These are phyloP conservation scores for Ascoidea asiatica DNA, from an alignment of 805 yeast species.

Conservation along the genomic window DNA sequence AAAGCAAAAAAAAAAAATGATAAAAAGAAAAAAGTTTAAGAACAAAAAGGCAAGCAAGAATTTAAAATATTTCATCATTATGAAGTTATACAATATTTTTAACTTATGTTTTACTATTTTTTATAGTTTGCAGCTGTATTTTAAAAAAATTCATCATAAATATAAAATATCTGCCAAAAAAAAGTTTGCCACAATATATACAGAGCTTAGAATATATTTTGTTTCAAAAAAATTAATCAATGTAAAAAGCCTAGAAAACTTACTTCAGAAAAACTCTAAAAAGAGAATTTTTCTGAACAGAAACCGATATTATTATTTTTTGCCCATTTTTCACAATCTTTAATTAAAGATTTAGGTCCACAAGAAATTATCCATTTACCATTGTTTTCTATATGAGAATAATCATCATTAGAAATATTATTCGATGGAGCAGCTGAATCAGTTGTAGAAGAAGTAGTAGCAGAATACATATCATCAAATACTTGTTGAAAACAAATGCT, in stretches of 20 bases:
- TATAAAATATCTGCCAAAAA: too few species aligned
- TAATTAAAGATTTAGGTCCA: slow-evolving; percentile 36
- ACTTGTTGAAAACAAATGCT: slow-evolving; percentile 16
- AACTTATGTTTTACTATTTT: background rate
- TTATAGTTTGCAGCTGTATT: too few species aligned
- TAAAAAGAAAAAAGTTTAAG: background rate
- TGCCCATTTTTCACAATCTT: slow-evolving; percentile 26
- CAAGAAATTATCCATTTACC: slow-evolving; percentile 42
- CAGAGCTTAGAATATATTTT: too few species aligned
- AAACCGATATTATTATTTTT: slow-evolving; percentile 21
- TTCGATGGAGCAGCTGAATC: too few species aligned
- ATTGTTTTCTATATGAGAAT: slow-evolving; percentile 15
- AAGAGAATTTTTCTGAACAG: slow-evolving; percentile 29
- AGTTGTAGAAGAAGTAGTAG: background rate
- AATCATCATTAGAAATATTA: background rate
- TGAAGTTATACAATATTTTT: too few species aligned
- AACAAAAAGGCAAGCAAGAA: background rate
- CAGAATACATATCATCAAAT: slow-evolving; percentile 10
- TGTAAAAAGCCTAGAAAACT: background rate
- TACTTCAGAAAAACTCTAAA: slow-evolving; percentile 1
- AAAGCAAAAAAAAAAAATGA: background rate
- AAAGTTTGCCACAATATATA: too few species aligned
- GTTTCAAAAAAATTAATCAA: background rate
- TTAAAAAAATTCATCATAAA: too few species aligned
- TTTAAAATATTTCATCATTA: background rate